phyloP scores from a whole-genome alignment of 805 yeast genomes.

The Metschnikowia continentalis region DNA sequence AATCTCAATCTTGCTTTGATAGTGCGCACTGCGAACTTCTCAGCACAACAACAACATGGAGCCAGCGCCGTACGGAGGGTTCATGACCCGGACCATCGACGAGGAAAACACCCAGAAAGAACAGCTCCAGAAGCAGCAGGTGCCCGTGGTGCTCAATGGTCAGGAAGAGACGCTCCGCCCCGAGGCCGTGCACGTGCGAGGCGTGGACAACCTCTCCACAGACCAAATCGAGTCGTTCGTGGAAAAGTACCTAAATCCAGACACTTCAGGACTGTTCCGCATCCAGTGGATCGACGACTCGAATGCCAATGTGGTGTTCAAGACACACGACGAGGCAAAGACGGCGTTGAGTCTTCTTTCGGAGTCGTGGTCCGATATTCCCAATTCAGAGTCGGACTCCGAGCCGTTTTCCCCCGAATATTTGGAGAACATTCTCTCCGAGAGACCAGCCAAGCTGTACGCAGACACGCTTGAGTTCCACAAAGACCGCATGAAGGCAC shows the following conservation, averaged over 20 bases:
- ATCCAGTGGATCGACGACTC: conserved; percentile 68
- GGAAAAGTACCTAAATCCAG: conserved; percentile 31
- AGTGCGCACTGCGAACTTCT: not conserved
- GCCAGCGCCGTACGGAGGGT: conserved; percentile 40
- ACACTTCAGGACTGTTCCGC: conserved; percentile 34
- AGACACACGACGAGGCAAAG: conserved; percentile 37
- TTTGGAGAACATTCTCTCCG: conserved; percentile 27
- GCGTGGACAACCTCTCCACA: conserved; percentile 63
- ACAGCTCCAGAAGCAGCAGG: conserved; percentile 28
- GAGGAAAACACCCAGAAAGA: conserved; percentile 33
- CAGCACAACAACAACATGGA: conserved; percentile 9
- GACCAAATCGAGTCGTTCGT: conserved; percentile 54
- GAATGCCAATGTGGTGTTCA: conserved; percentile 52
- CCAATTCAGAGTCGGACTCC: not conserved
- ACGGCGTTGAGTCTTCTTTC: conserved; percentile 36
- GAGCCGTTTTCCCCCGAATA: conserved; percentile 17
- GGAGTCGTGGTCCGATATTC: conserved; percentile 14
- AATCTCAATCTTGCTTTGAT: too few relatives aligned
- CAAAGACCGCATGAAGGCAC: conserved; percentile 22
- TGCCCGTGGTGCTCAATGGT: conserved; percentile 31
- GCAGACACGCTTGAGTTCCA: conserved; percentile 32
- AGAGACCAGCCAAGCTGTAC: conserved; percentile 40
- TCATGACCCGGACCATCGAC: conserved; percentile 36
- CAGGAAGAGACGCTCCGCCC: conserved; percentile 35
- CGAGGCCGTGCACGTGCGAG: conserved; percentile 48